These are phyloP conservation scores for Tuber borchii DNA, from an alignment of 495 filamentous ascomycete species.

Conservation along the genomic window DNA sequence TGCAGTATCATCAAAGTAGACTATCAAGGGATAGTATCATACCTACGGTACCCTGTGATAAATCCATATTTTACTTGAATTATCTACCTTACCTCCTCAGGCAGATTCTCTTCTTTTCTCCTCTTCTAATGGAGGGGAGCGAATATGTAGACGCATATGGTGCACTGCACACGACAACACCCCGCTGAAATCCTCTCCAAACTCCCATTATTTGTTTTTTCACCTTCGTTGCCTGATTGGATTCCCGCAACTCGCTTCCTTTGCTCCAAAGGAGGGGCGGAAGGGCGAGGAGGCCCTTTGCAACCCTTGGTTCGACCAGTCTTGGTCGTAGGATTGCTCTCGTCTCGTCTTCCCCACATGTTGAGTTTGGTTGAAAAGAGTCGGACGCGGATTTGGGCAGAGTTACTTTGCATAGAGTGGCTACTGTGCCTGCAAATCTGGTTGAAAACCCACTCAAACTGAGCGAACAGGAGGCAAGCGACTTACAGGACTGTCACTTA, in stretches of 20 bases:
- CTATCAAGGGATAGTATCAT: neutral
- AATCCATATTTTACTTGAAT: neutral
- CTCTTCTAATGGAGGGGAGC: neutral
- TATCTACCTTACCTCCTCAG: neutral
- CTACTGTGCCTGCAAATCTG: conserved; percentile 12
- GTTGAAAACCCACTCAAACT: conserved; percentile 11
- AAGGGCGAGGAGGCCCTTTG: neutral
- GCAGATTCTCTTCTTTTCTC: neutral
- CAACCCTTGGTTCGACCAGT: conserved; percentile 25
- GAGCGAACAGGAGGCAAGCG: neutral
- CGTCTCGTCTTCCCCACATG: conserved; percentile 32
- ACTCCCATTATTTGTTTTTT: neutral
- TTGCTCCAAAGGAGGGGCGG: neutral
- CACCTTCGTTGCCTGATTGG: conserved; percentile 16
- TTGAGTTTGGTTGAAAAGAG: conserved; percentile 1
- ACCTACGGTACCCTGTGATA: neutral
- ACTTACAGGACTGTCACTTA: conserved; percentile 24
- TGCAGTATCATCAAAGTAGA: neutral
- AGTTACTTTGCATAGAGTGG: conserved; percentile 21
- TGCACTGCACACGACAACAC: neutral
- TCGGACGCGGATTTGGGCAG: conserved; percentile 14
- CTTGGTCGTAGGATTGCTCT: conserved; percentile 15
- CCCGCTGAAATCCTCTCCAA: neutral
- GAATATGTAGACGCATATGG: neutral
- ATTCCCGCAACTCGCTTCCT: conserved; percentile 31